Evolutionary conservation across 1,139 yeast genomes (phyloP), one percentile per base, ranked within the genome.

Genomic region (Pichia cactophila): DNA sequence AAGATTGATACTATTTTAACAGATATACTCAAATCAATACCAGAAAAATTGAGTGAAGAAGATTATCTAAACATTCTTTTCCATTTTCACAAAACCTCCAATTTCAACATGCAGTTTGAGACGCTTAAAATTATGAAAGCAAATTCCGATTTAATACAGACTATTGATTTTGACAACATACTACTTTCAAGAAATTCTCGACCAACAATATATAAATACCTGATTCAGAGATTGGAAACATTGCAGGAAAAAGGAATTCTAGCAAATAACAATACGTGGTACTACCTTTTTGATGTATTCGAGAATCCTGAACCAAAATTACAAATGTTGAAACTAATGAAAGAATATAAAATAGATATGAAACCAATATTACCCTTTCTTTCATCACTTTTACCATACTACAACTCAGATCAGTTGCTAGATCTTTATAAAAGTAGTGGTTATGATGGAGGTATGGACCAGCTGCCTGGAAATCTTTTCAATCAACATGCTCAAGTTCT

Each of bases 211-310:
- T 59, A 56, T 42, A 47, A 42, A 26, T 43, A 45, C 5, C 45
- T 58, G 1, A 49, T 60, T 10, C 56, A 52, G 28, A 35, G 59
- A 20, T 44, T 62, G 9, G 58, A 58, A 42, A 41, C 36, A 8
- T 37, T 57, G 26, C 37, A 48, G 33, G 45, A 47, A 2, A 47
- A 47, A 11, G 52, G 54, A 9, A 29, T 44, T 6, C 20, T 16
- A 2, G 56, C 61, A 3, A 61, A 61, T 44, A 41, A 45, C 5
- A 58, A 59, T 26, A 61, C 65, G 2, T 62, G 63, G 63, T 62
- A 62, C 43, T 54, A 53, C 26, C 29, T 58, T 2, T 61, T 55
- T 41, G 51, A 57, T 10, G 43, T 54, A 33, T 50, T 62, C 11
- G 49, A 50, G 33, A 48, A 49, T 2, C 45, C 51, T 2, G 53